Evolutionary conservation across 2,329 filamentous ascomycete genomes (phyloP).

Genomic region (Epichloe bromicola): DNA sequence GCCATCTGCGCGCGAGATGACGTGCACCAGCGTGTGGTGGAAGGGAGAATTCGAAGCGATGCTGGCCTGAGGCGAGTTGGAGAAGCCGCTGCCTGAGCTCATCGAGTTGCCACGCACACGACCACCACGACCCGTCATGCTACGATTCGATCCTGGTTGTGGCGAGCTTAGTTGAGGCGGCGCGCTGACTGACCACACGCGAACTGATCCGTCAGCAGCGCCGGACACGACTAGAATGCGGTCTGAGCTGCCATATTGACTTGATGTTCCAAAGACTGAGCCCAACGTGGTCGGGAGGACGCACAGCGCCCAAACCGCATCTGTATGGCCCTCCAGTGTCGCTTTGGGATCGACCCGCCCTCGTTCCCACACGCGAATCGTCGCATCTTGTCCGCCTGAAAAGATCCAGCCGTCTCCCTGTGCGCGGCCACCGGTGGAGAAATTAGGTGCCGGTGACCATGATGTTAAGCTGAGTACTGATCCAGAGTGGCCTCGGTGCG

Average conservation of each 20-base stretch:
- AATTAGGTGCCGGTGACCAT: conserved; percentile 77
- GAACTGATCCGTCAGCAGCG: conserved; percentile 78
- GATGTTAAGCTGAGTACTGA: conserved; percentile 77
- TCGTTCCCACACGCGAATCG: conserved; percentile 88
- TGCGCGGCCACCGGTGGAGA: conserved; percentile 76
- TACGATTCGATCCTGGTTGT: conserved; percentile 51
- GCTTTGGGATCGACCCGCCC: conserved; percentile 91
- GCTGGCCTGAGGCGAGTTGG: conserved; percentile 79
- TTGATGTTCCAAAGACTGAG: conserved; percentile 64
- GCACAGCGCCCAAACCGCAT: conserved; percentile 91
- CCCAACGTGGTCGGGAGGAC: conserved; percentile 77
- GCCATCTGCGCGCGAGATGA: conserved; percentile 58
- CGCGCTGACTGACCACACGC: conserved; percentile 87
- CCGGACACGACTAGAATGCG: conserved; percentile 84
- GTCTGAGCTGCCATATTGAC: conserved; percentile 66
- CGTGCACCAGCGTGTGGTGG: conserved; percentile 76
- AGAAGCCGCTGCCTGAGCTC: conserved; percentile 85
- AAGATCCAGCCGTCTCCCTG: conserved; percentile 97
- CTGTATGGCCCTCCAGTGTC: conserved; percentile 84
- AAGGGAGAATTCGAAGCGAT: conserved; percentile 78
- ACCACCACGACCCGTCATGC: conserved; percentile 46
- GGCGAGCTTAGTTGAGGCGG: conserved; percentile 78
- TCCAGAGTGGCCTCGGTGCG: conserved; percentile 86
- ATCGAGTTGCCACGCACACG: conserved; percentile 83
- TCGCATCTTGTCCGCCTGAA: conserved; percentile 88